phyloP scores from a whole-genome alignment of 495 filamentous ascomycete genomes.

The Xylaria curta region DNA sequence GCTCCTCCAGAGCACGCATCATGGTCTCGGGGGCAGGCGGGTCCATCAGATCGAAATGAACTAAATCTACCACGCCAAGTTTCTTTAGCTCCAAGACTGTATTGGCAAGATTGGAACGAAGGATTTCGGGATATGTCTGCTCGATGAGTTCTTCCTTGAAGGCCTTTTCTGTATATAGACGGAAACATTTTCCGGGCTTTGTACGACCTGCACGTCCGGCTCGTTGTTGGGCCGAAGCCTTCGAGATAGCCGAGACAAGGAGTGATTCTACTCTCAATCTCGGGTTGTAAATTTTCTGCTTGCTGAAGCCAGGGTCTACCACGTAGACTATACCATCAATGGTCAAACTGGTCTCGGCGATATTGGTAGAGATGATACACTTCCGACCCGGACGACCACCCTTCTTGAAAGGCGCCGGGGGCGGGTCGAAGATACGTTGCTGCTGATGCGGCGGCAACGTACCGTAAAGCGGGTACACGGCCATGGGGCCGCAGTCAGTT shows the following conservation, averaged over 20 bases:
- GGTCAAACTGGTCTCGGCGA: slow-evolving; percentile 95
- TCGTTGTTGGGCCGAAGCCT: slow-evolving; percentile 97
- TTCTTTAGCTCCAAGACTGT: slow-evolving; percentile 98
- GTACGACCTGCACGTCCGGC: slow-evolving; percentile 99
- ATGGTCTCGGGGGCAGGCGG: slow-evolving; percentile 97
- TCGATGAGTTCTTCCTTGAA: slow-evolving; percentile 99
- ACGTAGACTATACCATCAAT: slow-evolving; percentile 99
- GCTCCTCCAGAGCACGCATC: slow-evolving; percentile 97
- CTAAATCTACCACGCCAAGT: slow-evolving; percentile 91
- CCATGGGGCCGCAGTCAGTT: slow-evolving; percentile 86
- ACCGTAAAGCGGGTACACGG: slow-evolving; percentile 93
- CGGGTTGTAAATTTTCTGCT: slow-evolving; percentile 99
- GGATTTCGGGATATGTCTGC: slow-evolving; percentile 94
- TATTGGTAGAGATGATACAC: slow-evolving; percentile 94
- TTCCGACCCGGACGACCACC: slow-evolving; percentile 92
- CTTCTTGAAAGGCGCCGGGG: slow-evolving; percentile 71
- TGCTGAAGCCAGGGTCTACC: slow-evolving; percentile 97
- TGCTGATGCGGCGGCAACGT: slow-evolving; percentile 91
- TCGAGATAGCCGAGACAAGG: slow-evolving; percentile 94
- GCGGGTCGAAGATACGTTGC: slow-evolving; percentile 91
- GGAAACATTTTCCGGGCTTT: slow-evolving; percentile 95
- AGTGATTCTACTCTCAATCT: slow-evolving; percentile 95
- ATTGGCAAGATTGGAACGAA: slow-evolving; percentile 90
- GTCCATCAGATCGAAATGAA: slow-evolving; percentile 99
- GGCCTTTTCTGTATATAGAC: slow-evolving; percentile 92